Conservation (phyloP, 768 basidiomycete species). For the Kwoniella shandongensis region DNA sequence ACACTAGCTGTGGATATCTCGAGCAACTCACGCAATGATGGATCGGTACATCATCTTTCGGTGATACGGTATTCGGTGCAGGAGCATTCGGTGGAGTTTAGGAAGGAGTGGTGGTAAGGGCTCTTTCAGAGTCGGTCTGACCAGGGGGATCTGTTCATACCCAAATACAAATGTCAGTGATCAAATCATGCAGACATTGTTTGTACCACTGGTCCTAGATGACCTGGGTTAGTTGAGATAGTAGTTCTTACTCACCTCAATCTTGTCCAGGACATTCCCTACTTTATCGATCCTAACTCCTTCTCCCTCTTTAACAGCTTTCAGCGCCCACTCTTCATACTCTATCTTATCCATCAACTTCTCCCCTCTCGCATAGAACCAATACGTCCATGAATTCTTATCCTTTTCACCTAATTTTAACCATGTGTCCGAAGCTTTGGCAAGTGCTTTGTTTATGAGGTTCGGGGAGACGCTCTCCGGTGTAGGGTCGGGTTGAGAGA, state of each 20-base stretch:
- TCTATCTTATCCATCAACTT: slow-evolving; percentile 55
- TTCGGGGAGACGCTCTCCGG: slow-evolving; percentile 5
- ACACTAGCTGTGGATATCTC: too few species aligned
- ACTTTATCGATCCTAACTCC: slow-evolving; percentile 41
- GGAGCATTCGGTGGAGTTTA: slow-evolving; percentile 40
- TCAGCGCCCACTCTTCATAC: slow-evolving; percentile 54
- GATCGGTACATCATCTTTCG: slow-evolving; percentile 43
- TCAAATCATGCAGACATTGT: neutral
- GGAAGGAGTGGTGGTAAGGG: slow-evolving; percentile 39
- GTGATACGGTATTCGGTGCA: slow-evolving; percentile 49
- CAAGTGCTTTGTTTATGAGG: slow-evolving; percentile 21
- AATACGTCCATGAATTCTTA: slow-evolving; percentile 43
- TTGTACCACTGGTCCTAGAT: too few species aligned
- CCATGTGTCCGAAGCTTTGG: slow-evolving; percentile 45
- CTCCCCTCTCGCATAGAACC: slow-evolving; percentile 50
- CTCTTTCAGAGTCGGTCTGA: slow-evolving; percentile 37
- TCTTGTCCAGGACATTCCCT: slow-evolving; percentile 26
- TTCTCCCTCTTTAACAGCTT: slow-evolving; percentile 44
- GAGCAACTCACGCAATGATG: slow-evolving; percentile 36
- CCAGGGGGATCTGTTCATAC: slow-evolving; percentile 50
- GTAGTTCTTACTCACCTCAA: slow-evolving; percentile 41
- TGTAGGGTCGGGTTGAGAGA: slow-evolving; percentile 28
- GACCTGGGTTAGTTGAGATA: slow-evolving; percentile 7
- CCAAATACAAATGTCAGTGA: too few species aligned
- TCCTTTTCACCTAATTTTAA: slow-evolving; percentile 44